Percentiles rank a stretch among this genome's conserved stretches.
These are phyloP conservation scores for Xylaria sp. DNA, from an alignment of 2,329 filamentous ascomycete species.

Conservation along the genomic window DNA sequence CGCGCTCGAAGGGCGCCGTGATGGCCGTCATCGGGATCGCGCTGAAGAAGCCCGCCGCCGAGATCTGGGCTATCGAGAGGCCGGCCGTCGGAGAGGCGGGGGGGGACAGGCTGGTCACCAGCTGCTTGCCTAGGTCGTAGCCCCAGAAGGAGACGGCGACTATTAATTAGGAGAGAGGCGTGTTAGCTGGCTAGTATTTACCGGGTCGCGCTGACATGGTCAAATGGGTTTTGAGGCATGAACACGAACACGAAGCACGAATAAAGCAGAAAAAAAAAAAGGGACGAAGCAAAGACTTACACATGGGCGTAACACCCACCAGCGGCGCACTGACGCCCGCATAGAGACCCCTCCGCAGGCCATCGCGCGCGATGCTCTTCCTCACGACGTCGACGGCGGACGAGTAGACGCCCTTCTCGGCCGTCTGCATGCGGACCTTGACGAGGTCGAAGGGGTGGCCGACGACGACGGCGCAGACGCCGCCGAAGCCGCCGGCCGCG, in stretches of 20 bases:
- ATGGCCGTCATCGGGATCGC: conserved; percentile 97
- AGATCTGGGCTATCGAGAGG: conserved; percentile 87
- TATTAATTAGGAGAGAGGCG: conserved; percentile 47
- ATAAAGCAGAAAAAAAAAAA: no score
- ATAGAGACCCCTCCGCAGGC: conserved; percentile 82
- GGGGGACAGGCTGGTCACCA: conserved; percentile 76
- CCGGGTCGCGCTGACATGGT: no score
- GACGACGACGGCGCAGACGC: conserved; percentile 91
- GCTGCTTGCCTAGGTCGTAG: conserved; percentile 92
- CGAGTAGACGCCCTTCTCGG: conserved; percentile 90
- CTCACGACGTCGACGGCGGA: conserved; percentile 91
- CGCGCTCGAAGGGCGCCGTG: conserved; percentile 98
- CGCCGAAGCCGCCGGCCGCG: conserved; percentile 89
- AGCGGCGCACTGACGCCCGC: conserved; percentile 96
- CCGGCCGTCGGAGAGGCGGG: conserved; percentile 73
- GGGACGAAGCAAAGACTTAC: conserved; percentile 65
- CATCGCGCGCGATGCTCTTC: conserved; percentile 89
- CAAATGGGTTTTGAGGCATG: no score
- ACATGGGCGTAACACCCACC: conserved; percentile 98
- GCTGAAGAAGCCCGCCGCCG: conserved; percentile 94
- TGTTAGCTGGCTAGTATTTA: background rate
- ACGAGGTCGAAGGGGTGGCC: conserved; percentile 98
- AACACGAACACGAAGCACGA: no score
- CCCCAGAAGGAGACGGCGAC: conserved; percentile 82
- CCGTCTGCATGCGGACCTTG: conserved; percentile 96